Conservation (phyloP, 2,329 filamentous ascomycete genomes). For the Cladophialophora psammophila region DNA sequence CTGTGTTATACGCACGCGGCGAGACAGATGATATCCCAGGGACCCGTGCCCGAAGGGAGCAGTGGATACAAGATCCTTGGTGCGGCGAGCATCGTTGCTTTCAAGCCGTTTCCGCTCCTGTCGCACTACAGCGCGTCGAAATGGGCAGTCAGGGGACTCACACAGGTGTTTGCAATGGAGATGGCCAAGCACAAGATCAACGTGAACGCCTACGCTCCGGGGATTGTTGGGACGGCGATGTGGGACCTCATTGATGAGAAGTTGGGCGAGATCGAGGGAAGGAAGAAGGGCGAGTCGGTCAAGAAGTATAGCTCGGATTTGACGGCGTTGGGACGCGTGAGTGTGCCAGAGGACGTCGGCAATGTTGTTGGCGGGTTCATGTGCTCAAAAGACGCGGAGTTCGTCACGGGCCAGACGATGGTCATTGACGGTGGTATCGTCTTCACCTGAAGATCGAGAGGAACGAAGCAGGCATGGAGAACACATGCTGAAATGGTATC, state of each 20-base stretch:
- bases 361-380: conserved; percentile 67
- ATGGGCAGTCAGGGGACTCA: conserved; percentile 71
- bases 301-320: conserved; percentile 62
- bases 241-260: conserved; percentile 73
- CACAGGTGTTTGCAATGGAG: conserved; percentile 71
- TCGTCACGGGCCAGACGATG: conserved; percentile 71
- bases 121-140: conserved; percentile 71
- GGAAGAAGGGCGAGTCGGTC: conserved; percentile 62
- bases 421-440: conserved; percentile 68
- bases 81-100: conserved; percentile 60
- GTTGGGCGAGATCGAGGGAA: conserved; percentile 60
- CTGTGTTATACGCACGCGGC: conserved; percentile 71
- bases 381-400: conserved; percentile 65
- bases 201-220: conserved; percentile 71
- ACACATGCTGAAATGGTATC: not conserved
- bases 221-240: conserved; percentile 72
- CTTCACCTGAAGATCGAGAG: conserved; percentile 43
- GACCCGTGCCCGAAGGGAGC: conserved; percentile 49
- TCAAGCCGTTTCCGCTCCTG: conserved; percentile 66
- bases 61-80: conserved; percentile 60
- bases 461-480: conserved; percentile 8
- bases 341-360: conserved; percentile 68
- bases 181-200: conserved; percentile 70
- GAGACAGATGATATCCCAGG: conserved; percentile 70
- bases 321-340: conserved; percentile 65